Evolutionary conservation across 176 grass and related monocot species (phyloP), one percentile per base, ranked within the genome.

Genomic region (Urochloa ruziziensis): DNA sequence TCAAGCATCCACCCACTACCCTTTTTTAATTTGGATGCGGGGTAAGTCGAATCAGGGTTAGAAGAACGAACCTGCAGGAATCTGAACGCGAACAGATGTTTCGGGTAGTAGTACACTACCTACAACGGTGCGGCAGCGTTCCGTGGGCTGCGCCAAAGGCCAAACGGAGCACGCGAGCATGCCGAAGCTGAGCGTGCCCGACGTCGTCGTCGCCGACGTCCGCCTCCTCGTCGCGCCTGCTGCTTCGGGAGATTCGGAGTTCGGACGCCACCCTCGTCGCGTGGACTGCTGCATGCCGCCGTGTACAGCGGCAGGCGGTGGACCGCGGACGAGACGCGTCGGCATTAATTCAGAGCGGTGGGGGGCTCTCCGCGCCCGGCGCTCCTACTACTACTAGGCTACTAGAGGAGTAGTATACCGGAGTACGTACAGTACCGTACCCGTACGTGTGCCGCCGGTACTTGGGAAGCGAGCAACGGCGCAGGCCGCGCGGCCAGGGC

Each of bases 201-300:
- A 72, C 27, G 67, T 42, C 66, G 67, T 42, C 66, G 68, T 18
- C 80, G 27, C 60, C 82, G 17, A 83, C 70, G n/a, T 58, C n/a
- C 8, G 35, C 52, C 67, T n/a, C 67, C 8, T 61, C 56, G 56
- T 59, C n/a, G 56, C 56, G 56, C n/a, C n/a, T 25, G 56, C 56
- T 40, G 56, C 56, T n/a, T n/a, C n/a, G n/a, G n/a, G n/a, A n/a
- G n/a, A n/a, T n/a, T n/a, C n/a, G n/a, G n/a, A n/a, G n/a, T 71
- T 21, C 53, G 36, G 25, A 33, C 51, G 66, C 57, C 19, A 14
- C 34, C 18, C 43, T 52, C 61, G 6, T 52, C 62, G 12, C 46
- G 47, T 3, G 24, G 10, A 3, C 23, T 57, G 10, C 23, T 24
- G 2, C 54, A n/a, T 40, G 39, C 39, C 10, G 39, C 39, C 39